Evolutionary conservation across 169 alveolate species (phyloP).

Genomic region (Plasmodium blacklocki): DNA sequence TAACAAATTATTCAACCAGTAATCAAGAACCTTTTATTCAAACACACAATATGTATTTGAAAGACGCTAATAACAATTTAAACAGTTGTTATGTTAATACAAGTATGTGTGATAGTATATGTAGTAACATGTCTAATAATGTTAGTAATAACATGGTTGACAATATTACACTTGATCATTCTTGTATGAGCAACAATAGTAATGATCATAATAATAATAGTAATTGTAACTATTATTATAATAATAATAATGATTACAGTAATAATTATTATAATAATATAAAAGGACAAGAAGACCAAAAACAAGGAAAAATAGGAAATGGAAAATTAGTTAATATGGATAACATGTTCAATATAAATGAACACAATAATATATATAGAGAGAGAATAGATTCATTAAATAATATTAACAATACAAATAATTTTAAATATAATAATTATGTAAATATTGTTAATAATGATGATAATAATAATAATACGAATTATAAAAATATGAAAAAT

Average conservation of each 20-base stretch:
- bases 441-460: not conserved
- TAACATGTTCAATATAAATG: slow-evolving; percentile 2
- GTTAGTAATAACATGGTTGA: too few relatives aligned
- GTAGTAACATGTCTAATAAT: too few relatives aligned
- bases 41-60: too few relatives aligned
- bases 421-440: slow-evolving; percentile 5
- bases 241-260: not conserved
- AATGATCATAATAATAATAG: slow-evolving; percentile 1
- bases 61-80: too few relatives aligned
- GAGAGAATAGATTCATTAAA: slow-evolving; percentile 6
- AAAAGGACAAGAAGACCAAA: slow-evolving; percentile 1
- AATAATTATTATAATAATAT: not conserved
- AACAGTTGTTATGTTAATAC: too few relatives aligned
- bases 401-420: not conserved
- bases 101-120: too few relatives aligned
- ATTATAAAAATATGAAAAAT: too few relatives aligned
- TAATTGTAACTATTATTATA: not conserved
- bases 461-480: too few relatives aligned
- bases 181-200: not conserved
- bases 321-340: not conserved
- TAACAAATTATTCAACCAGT: too few relatives aligned
- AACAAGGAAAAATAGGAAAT: not conserved
- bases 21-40: too few relatives aligned
- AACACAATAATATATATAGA: not conserved
- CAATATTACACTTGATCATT: too few relatives aligned